Base-by-base conservation (phyloP, 1,284 basidiomycete genomes). In the Macrocybe sp. region DNA sequence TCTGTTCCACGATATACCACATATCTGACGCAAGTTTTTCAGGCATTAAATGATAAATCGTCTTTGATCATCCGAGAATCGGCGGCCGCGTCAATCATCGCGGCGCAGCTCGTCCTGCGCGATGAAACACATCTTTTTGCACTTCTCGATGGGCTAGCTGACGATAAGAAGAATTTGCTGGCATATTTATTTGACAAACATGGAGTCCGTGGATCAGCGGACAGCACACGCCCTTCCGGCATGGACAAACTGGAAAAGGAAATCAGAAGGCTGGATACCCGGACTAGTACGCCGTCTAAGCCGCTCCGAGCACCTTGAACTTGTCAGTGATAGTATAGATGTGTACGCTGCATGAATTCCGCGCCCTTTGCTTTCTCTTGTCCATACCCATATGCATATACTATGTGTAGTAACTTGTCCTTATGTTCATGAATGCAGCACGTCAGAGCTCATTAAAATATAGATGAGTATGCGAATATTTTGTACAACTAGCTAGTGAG, bases 161-260 rank as follows among this genome's bases (percentile, higher is more conserved):
- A 89, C 53, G 88, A 89, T 58, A 89, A 92, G 73, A 90, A 89
- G 72, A 91, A 92, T 60, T 69, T 92, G 29, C 70, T 92, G 44
- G 89, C 89, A 1, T 92, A 92, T 56, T 72, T 91, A 47, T 91
- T 91, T 55, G 88, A 90, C 62, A 91, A 90, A 63, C 85, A 89
- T 57, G 80, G 82, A 32, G 84, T 78, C 9, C 72, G 86, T 40
- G 81, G 76, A 41, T 53, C 60, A 47, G 55, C 56, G 6, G 54
- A 58, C 9, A 56, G 59, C 1, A 59, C 60, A 32, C 62, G 64
- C n/a, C 62, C 65, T 4, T 60, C 61, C 12, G 76, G 82, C 14
- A 71, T 83, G 58, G 79, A 83, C 45, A 84, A 78, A 54, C 69
- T 89, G 51, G 81, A 86, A 65, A 81, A 81, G 53, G 87, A 89